Evolutionary conservation across 1,139 yeast species (phyloP), one percentile per base, ranked within the genome.

Genomic region (Yamadazyma taylorii): DNA sequence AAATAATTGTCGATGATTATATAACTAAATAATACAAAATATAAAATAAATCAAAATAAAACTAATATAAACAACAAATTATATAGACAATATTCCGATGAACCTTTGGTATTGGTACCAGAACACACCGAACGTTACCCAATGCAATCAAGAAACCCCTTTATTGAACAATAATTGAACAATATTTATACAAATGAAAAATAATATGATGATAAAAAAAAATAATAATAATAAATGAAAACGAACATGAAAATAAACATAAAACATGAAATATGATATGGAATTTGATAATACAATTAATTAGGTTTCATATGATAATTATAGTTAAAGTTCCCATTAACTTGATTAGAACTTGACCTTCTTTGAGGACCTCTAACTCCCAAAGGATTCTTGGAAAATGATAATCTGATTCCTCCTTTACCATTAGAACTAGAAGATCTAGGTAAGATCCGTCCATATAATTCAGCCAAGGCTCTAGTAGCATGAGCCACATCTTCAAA

Each of bases 401-500:
- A 86, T 43, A 92, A 74, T 43, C 98, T 75, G 42, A 92, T 92
- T 16, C 98, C 98, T 30, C 97, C 97, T 61, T 92, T 90, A 47
- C 85, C 85, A 45, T 79, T 79, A 40, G 78, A 73, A 11, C 85
- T 85, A 13, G 73, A 73, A 3, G 85, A 75, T 48, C 90, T 67
- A 17, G 89, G 89, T 51, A 85, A 69, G 8, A 86, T 81, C 48
- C 92, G 75, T 12, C 98, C 98, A 57, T 92, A 92, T 38, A 92
- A 68, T 61, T 89, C 96, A 25, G 95, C 96, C 46, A 92, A 72
- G 0, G 97, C 97, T 50, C 89, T 73, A 1, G 97, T 89, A 3
- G 98, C 98, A 60, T 79, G 87, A 2, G 86, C 83, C 35, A 92
- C 96, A 59, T 90, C 97, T 51, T 92, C 97, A 69, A 92, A 92